A percentile compares a stretch with the other conserved stretches of the same genome.
Evolutionary conservation across 768 basidiomycete genomes (phyloP).

Genomic region (Sporobolomyces pararoseus): DNA sequence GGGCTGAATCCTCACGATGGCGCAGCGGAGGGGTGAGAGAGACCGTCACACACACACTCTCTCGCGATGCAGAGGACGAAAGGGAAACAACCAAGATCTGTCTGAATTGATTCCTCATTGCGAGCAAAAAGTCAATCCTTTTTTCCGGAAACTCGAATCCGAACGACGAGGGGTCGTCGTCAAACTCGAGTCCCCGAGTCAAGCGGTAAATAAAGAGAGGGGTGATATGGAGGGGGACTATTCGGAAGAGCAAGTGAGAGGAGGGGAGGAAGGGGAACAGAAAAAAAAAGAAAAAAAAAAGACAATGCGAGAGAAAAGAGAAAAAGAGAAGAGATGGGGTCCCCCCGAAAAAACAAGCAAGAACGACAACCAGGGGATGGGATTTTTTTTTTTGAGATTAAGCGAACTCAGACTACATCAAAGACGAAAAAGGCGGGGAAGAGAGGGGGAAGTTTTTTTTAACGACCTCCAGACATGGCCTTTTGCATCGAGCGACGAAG

Average conservation of each 20-base stretch:
- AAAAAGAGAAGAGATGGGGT: neutral
- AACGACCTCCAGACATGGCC: slow-evolving; percentile 45
- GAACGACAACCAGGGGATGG: slow-evolving; percentile 6
- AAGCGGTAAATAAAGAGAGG: slow-evolving; percentile 6
- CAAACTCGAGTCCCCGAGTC: neutral
- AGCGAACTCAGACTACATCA: no score
- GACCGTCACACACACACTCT: no score
- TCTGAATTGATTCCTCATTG: slow-evolving; percentile 16
- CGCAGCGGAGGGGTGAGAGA: no score
- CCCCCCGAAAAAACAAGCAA: neutral
- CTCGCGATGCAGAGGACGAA: no score
- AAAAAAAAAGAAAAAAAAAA: slow-evolving; percentile 8
- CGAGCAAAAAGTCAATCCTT: slow-evolving; percentile 1
- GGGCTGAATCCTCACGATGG: no score
- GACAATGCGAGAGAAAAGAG: slow-evolving; percentile 1
- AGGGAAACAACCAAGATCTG: neutral
- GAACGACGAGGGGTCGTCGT: no score
- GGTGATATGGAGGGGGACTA: slow-evolving; percentile 37
- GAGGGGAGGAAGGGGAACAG: neutral
- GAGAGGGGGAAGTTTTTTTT: neutral
- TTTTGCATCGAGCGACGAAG: slow-evolving; percentile 98
- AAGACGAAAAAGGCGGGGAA: no score
- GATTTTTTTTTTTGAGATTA: neutral
- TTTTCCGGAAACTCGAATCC: slow-evolving; percentile 11
- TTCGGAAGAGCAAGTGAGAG: slow-evolving; percentile 39